Percentiles rank a stretch among this genome's conserved stretches.
Conservation (phyloP, 2,329 filamentous ascomycete genomes). For the Dactylellina haptotyla region DNA sequence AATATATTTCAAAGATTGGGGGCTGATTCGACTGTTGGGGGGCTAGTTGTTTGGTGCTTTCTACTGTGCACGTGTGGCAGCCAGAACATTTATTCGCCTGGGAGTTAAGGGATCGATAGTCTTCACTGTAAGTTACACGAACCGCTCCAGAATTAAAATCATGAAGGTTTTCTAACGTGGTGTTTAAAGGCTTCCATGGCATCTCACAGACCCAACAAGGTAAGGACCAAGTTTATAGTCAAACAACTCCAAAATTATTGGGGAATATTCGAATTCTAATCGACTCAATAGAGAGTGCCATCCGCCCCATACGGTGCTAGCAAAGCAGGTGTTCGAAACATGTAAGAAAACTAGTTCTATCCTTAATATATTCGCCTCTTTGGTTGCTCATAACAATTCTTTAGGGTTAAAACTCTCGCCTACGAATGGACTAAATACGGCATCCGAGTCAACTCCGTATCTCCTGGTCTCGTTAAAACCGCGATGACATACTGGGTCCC, state of each 20-base stretch:
- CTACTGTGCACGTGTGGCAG: conserved; percentile 64
- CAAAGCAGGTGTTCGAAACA: conserved; percentile 60
- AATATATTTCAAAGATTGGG: no score
- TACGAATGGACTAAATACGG: conserved; percentile 78
- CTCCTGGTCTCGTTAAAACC: conserved; percentile 81
- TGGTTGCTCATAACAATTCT: not conserved
- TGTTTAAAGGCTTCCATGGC: conserved; percentile 61
- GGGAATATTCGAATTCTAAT: not conserved
- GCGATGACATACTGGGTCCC: conserved; percentile 70
- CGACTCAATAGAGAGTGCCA: conserved; percentile 60
- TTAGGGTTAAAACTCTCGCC: conserved; percentile 64
- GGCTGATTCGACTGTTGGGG: no score
- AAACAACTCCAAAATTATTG: not conserved
- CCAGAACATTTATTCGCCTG: conserved; percentile 62
- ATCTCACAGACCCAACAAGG: conserved; percentile 65
- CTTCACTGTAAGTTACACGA: conserved; percentile 63
- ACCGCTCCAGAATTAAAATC: not conserved
- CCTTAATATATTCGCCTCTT: not conserved
- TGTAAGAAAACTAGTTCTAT: conserved; percentile 55
- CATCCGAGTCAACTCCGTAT: conserved; percentile 76
- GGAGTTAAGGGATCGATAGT: conserved; percentile 61
- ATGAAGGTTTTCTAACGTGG: not conserved
- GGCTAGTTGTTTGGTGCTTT: conserved; percentile 63
- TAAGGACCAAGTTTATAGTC: conserved; percentile 55
- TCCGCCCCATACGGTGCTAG: conserved; percentile 63